Percentiles rank a stretch among this genome's conserved stretches.
Evolutionary conservation across 1,284 basidiomycete genomes (phyloP).

Genomic region (Sporisorium scitamineum): DNA sequence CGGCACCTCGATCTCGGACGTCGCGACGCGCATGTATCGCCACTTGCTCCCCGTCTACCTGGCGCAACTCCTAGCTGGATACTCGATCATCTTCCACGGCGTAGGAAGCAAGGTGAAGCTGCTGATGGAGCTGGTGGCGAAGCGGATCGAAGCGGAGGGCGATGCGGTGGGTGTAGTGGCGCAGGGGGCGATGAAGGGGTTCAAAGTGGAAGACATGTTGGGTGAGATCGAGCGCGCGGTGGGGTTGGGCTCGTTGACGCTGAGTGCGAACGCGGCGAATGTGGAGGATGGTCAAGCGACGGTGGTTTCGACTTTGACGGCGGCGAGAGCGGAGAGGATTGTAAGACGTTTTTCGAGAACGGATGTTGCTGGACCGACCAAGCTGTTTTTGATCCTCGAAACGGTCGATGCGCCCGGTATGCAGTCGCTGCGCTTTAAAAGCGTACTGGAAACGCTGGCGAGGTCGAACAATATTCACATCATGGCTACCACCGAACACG

Average conservation of each 20-base stretch:
- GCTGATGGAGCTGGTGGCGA: conserved; percentile 24
- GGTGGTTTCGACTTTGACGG: conserved; percentile 35
- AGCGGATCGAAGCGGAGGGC: conserved; percentile 33
- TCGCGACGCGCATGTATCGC: conserved; percentile 37
- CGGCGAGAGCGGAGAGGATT: conserved; percentile 41
- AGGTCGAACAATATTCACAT: conserved; percentile 38
- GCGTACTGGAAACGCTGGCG: conserved; percentile 37
- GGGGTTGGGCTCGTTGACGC: conserved; percentile 28
- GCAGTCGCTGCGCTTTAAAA: conserved; percentile 40
- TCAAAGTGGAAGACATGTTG: conserved; percentile 52
- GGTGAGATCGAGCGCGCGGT: conserved; percentile 36
- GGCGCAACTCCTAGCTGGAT: conserved; percentile 46
- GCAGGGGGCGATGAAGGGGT: conserved; percentile 49
- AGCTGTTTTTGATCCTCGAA: conserved; percentile 43
- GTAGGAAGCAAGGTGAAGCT: conserved; percentile 42
- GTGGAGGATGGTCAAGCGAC: conserved; percentile 1
- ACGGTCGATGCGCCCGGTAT: conserved; percentile 48
- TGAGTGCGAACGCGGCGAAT: conserved; percentile 9
- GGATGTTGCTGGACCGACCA: conserved; percentile 16
- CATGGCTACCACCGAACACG: conserved; percentile 47
- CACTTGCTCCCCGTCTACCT: conserved; percentile 39
- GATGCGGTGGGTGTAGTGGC: conserved; percentile 54
- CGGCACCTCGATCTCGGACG: conserved; percentile 25
- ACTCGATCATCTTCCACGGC: conserved; percentile 51
- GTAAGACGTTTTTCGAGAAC: conserved; percentile 19